phyloP scores from a whole-genome alignment of 306 rosid genomes.

The Dryas alaskensis region DNA sequence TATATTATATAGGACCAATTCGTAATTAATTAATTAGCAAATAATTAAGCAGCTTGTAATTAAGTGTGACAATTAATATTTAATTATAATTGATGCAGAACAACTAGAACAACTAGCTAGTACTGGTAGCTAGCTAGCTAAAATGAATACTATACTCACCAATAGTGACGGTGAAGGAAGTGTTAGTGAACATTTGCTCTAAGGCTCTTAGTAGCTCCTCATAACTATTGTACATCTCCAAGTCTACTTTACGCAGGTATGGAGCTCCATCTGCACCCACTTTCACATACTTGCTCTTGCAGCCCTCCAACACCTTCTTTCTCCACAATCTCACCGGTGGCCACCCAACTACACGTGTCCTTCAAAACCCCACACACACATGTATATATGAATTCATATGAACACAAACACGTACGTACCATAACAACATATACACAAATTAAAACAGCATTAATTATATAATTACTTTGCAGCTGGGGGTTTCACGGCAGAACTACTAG shows the following conservation, averaged over 20 bases:
- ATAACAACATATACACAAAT: background rate
- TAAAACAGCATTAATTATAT: background rate
- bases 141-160: conserved; percentile 1
- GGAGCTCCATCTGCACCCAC: conserved; percentile 38
- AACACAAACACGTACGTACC: background rate
- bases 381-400: background rate
- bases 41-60: too few relatives aligned
- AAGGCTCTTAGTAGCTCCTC: conserved; percentile 25
- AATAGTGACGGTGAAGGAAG: conserved; percentile 13
- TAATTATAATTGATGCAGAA: too few relatives aligned
- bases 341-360: conserved; percentile 31
- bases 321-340: conserved; percentile 33
- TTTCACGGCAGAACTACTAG: conserved; percentile 2
- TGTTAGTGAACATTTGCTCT: conserved; percentile 14
- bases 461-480: conserved; percentile 21
- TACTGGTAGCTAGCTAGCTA: too few relatives aligned
- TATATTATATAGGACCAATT: background rate
- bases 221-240: conserved; percentile 26
- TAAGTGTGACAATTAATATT: too few relatives aligned
- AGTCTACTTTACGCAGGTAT: conserved; percentile 25
- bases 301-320: conserved; percentile 23
- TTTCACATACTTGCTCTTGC: conserved; percentile 23
- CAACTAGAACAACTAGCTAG: too few relatives aligned
- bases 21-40: too few relatives aligned
- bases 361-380: background rate